phyloP scores from a whole-genome alignment of 2,329 filamentous ascomycete species.

The Fusarium sp. region DNA sequence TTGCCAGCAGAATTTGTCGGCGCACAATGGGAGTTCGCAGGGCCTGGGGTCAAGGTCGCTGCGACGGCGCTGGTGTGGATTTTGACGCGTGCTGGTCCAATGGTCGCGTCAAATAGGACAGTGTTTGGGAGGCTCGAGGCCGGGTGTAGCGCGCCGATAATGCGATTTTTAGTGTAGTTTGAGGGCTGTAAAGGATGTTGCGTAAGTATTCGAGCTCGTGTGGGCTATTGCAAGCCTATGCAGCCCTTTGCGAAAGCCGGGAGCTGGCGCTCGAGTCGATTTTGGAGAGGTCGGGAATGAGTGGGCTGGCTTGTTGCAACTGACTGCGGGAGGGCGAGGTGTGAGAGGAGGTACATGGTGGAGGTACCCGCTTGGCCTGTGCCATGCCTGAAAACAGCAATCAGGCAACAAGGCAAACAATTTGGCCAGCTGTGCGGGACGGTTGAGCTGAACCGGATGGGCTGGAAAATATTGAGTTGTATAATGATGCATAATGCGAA shows the following conservation, averaged over 20 bases:
- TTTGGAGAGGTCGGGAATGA: slow-evolving; percentile 38
- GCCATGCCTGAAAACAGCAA: slow-evolving; percentile 43
- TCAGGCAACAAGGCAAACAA: slow-evolving; percentile 51
- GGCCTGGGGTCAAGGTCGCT: slow-evolving; percentile 27
- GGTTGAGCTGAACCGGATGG: background rate
- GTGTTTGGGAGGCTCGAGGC: slow-evolving; percentile 1
- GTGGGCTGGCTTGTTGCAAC: slow-evolving; percentile 32
- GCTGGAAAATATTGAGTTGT: background rate
- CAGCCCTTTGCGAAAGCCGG: slow-evolving; percentile 29
- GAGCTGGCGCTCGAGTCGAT: slow-evolving; percentile 25
- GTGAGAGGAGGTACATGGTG: slow-evolving; percentile 38
- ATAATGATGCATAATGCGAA: background rate
- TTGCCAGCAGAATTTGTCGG: slow-evolving; percentile 24
- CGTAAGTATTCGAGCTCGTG: slow-evolving; percentile 1
- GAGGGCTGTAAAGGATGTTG: background rate
- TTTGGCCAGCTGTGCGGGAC: background rate
- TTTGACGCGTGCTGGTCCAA: slow-evolving; percentile 46
- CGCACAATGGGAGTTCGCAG: slow-evolving; percentile 46
- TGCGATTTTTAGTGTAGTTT: background rate
- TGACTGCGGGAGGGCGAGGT: slow-evolving; percentile 22
- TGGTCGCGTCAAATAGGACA: slow-evolving; percentile 43
- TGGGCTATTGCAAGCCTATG: slow-evolving; percentile 24
- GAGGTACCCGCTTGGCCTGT: slow-evolving; percentile 42
- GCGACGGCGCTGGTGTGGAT: slow-evolving; percentile 41
- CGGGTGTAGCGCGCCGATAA: slow-evolving; percentile 10